Evolutionary conservation across 2,329 filamentous ascomycete species (phyloP).

Genomic region (Pseudogymnoascus sp.): DNA sequence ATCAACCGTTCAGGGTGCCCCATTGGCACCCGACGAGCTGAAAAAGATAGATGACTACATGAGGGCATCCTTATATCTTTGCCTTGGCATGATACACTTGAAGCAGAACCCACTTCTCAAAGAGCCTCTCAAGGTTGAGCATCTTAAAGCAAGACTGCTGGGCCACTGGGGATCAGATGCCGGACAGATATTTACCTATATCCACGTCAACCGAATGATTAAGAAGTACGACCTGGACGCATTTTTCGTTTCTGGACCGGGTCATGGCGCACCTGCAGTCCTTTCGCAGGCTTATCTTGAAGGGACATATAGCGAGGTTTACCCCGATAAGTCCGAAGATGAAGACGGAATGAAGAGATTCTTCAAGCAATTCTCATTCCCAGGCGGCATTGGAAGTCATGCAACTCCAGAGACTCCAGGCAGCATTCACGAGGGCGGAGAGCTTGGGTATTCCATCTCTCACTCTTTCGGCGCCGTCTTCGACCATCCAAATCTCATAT

Average conservation of each 20-base stretch:
- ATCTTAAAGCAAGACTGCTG: slow-evolving; percentile 67
- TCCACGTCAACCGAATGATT: slow-evolving; percentile 77
- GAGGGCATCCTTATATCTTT: slow-evolving; percentile 67
- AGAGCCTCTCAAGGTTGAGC: slow-evolving; percentile 60
- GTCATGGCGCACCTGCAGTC: slow-evolving; percentile 70
- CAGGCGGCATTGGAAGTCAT: slow-evolving; percentile 70
- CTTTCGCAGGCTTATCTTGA: slow-evolving; percentile 73
- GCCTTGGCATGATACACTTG: slow-evolving; percentile 75
- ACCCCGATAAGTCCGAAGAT: slow-evolving; percentile 65
- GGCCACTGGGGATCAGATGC: slow-evolving; percentile 76
- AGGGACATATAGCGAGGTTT: slow-evolving; percentile 70
- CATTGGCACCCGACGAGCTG: slow-evolving; percentile 60
- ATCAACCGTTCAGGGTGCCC: slow-evolving; percentile 55
- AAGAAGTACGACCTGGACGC: slow-evolving; percentile 71
- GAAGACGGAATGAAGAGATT: slow-evolving; percentile 64
- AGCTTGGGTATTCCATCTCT: slow-evolving; percentile 74
- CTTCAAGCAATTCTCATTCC: slow-evolving; percentile 80
- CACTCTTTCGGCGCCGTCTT: slow-evolving; percentile 74
- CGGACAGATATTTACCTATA: slow-evolving; percentile 75
- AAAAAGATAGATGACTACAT: slow-evolving; percentile 67
- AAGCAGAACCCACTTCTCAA: slow-evolving; percentile 65
- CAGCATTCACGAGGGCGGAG: slow-evolving; percentile 71
- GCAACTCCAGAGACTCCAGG: slow-evolving; percentile 74
- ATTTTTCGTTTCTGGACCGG: slow-evolving; percentile 69
- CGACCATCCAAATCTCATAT: slow-evolving; percentile 67